Evolutionary conservation across 306 rosid genomes (phyloP), one percentile per base, ranked within the genome.

Genomic region (Abrus pulchellus): DNA sequence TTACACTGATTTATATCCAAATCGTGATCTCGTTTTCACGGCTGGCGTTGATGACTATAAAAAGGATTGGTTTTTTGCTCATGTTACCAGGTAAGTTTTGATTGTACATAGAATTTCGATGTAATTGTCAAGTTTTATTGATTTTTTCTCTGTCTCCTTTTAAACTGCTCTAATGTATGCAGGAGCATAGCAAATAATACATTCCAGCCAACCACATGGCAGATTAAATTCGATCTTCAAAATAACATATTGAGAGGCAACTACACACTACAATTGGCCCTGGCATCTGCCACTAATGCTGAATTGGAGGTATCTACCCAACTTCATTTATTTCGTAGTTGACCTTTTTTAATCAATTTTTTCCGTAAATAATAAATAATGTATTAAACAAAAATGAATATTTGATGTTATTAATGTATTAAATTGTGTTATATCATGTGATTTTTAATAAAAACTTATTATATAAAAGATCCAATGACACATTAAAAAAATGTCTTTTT

Each of bases 201-300:
- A 7, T 89, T 72, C 12, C 29, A 72, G 52, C 67, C 93, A 76
- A 87, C 97, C 30, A 91, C 96, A 6, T 90, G 99, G 98, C 86
- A 89, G 67, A 80, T 93, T 74, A 10, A 27, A 57, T 95, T 93
- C 72, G 54, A 80, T 7, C 89, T 87, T 27, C 45, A 86, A 9
- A 75, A 32, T 12, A 63, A 28, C 36, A 9, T 6, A 33, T 5
- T 47, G 11, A 7, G 6, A 0, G 89, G 87, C 78, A 83, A 72
- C 36, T 93, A 95, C 83, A 93, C 96, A 14, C 86, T 95, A 50
- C 98, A 88, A 72, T 1, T 95, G 33, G 97, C 97, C 36, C 34
- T 95, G 43, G 97, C 97, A 33, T 80, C 88, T 3, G 86, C 96
- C 9, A 43, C 4, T 20, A 0, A 0, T 9, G 5, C 72, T 8